Base-by-base conservation (phyloP, 768 basidiomycete species). In the Mycena haematopus region DNA sequence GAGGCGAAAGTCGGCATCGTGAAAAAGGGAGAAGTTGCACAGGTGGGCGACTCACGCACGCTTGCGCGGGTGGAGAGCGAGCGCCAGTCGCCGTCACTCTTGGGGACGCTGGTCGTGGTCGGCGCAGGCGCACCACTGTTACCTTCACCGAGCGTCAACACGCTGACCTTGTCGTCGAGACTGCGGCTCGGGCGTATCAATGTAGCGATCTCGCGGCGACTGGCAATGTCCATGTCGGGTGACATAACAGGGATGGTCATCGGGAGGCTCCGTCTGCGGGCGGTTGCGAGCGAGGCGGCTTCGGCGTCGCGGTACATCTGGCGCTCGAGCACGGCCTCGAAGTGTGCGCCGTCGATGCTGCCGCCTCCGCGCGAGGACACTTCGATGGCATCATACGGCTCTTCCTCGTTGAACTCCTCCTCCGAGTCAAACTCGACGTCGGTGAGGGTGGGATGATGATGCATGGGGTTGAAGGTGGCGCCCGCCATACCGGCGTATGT, bases 131-230 rank as follows among this genome's bases (percentile, higher is more conserved):
- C 31, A 21, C 19, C 35, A n/a, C 22, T 54, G 55, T n/a, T 27
- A 24, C 15, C 22, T 3, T 47, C 46, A 11, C 46, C 46, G 11
- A 70, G 55, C 68, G 29, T 31, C 29, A 31, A 31, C 29, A 71
- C 42, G 56, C 70, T 42, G 55, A 63, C 69, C 46, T 82, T 75
- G 50, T 86, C 83, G 57, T 88, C 85, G 65, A 86, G 73, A 67
- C 86, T 88, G 65, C 83, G 80, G 68, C 87, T 89, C 24, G 82
- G 81, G 24, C 87, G 79, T 53, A 87, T 81, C 19, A 86, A 69
- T 10, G 86, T 87, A 42, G 80, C 78, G 36, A 84, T 78, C 24
- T 53, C 46, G 15, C 58, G 58, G 10, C 56, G 57, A 14, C 33
- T 42, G 29, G 52, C 14, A 6, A 35, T 36, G 45, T 58, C 60